Evolutionary conservation across 768 basidiomycete species (phyloP).

Genomic region (Leccinum barrowsii): DNA sequence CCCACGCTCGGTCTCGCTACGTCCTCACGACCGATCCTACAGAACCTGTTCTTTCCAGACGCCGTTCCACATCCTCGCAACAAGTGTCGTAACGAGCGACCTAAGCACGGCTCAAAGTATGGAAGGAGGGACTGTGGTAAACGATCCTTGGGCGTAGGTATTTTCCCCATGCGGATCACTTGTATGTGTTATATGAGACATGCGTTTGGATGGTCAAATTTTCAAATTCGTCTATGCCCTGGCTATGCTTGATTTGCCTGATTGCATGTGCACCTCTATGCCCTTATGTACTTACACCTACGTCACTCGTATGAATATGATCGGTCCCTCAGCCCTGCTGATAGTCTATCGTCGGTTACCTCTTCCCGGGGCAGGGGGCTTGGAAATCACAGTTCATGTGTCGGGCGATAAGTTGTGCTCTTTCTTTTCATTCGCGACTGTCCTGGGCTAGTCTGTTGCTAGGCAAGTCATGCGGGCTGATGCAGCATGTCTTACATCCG

Average conservation of each 20-base stretch:
- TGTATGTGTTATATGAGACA: constrained; percentile 12
- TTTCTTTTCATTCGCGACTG: background rate
- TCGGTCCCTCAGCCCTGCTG: background rate
- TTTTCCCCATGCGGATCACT: constrained; percentile 5
- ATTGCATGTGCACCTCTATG: background rate
- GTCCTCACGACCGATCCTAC: constrained; percentile 9
- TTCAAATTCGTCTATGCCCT: background rate
- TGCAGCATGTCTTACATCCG: background rate
- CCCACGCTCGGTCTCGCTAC: background rate
- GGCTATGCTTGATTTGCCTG: background rate
- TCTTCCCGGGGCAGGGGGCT: background rate
- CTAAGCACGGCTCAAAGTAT: constrained; percentile 68
- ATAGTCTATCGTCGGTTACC: background rate
- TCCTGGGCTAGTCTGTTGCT: background rate
- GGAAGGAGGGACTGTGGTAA: constrained; percentile 42
- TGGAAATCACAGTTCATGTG: background rate
- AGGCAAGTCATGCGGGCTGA: background rate
- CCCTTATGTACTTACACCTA: background rate
- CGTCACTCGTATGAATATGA: background rate
- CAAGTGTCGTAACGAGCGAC: constrained; percentile 71
- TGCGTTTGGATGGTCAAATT: constrained; percentile 9
- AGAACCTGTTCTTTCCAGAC: constrained; percentile 39
- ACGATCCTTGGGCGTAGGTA: constrained; percentile 17
- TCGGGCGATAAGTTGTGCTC: background rate
- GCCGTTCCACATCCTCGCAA: constrained; percentile 62